A percentile compares a stretch with the other conserved stretches of the same genome.
Conservation (phyloP, 2,329 filamentous ascomycete species). For the Microsporum audouinii region DNA sequence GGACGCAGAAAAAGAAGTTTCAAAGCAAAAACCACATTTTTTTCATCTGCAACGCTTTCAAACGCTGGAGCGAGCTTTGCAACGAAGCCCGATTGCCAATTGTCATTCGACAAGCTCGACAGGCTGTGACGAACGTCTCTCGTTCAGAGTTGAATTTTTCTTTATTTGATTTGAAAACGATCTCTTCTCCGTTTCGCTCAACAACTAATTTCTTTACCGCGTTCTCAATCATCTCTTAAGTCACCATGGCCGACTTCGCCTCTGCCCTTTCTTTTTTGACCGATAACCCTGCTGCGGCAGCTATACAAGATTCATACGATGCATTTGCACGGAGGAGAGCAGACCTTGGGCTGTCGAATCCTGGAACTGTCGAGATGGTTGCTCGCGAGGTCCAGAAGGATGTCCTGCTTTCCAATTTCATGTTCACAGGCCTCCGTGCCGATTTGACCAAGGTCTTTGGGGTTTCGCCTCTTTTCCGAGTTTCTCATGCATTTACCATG, state of each 20-base stretch:
- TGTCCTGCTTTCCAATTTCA: conserved; percentile 90
- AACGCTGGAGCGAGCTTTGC: neutral
- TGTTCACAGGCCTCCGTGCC: conserved; percentile 91
- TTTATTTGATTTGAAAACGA: neutral
- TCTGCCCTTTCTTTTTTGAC: conserved; percentile 54
- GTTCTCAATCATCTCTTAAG: neutral
- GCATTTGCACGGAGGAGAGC: conserved; percentile 77
- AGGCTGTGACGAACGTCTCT: neutral
- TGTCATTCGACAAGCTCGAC: neutral
- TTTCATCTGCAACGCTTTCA: neutral
- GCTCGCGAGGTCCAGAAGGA: conserved; percentile 89
- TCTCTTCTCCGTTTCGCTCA: neutral
- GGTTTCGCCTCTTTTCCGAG: conserved; percentile 86
- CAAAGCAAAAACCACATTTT: neutral
- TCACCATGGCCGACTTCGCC: conserved; percentile 33
- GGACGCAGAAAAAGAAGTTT: conserved; percentile 3
- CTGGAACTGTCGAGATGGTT: conserved; percentile 81
- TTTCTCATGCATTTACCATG: conserved; percentile 93
- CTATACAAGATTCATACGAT: conserved; percentile 64
- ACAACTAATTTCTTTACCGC: neutral
- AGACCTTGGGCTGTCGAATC: conserved; percentile 79
- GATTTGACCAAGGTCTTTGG: conserved; percentile 96
- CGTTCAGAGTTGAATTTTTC: neutral
- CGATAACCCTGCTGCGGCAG: conserved; percentile 59
- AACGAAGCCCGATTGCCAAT: neutral